Conservation (phyloP, 257 asterid species). For the Ajuga chamaepitys region DNA sequence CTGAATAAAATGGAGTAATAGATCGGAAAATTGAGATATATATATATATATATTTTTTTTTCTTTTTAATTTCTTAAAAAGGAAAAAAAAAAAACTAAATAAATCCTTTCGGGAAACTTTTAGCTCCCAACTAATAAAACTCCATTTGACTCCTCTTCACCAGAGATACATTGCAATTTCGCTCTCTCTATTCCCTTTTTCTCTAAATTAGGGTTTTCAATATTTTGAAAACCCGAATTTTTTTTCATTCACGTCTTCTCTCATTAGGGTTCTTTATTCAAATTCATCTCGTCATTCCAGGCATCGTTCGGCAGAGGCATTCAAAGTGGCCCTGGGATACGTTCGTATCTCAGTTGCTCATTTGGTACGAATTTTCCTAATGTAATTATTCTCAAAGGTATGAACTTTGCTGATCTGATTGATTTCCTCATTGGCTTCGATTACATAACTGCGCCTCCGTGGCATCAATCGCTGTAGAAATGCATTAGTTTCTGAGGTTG, state of each 20-base stretch:
- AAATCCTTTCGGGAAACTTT: neutral
- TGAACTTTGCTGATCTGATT: conserved; percentile 13
- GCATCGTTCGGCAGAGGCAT: neutral
- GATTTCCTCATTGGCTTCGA: conserved; percentile 1
- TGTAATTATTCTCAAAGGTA: conserved; percentile 6
- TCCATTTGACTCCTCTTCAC: neutral
- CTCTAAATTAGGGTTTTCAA: conserved; percentile 37
- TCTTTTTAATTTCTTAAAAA: too few relatives aligned
- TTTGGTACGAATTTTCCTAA: neutral
- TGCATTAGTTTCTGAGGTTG: conserved; percentile 8
- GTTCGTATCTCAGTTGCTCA: conserved; percentile 3
- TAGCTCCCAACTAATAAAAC: neutral
- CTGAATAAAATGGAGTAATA: too few relatives aligned
- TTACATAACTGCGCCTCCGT: conserved; percentile 10
- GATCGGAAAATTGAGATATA: too few relatives aligned
- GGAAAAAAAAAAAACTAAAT: neutral
- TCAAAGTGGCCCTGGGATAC: conserved; percentile 3
- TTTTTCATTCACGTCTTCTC: conserved; percentile 3
- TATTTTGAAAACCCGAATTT: conserved; percentile 21
- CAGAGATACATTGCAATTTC: conserved; percentile 15
- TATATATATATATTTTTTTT: too few relatives aligned
- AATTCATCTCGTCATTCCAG: conserved; percentile 6
- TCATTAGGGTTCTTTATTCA: conserved; percentile 18
- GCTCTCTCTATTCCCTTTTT: conserved; percentile 14
- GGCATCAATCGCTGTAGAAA: conserved; percentile 13